A percentile compares a stretch with the other conserved stretches of the same genome.
These are phyloP conservation scores for Xylariaceae sp. DNA, from an alignment of 2,329 filamentous ascomycete species.

Conservation along the genomic window DNA sequence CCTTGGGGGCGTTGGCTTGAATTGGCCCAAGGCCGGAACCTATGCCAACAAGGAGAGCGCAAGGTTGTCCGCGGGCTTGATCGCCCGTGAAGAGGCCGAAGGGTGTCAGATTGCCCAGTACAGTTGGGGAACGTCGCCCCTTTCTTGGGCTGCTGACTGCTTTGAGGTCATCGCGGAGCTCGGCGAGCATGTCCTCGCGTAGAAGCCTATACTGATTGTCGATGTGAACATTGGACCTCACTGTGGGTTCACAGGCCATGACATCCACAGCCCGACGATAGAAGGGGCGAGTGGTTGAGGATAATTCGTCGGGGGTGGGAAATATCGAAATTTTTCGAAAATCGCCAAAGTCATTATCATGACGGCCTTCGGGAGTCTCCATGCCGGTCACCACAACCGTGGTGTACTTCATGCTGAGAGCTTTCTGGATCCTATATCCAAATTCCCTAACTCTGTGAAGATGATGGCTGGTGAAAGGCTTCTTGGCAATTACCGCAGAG, in stretches of 20 bases:
- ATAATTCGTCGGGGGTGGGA: slow-evolving; percentile 65
- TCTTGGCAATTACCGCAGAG: no score
- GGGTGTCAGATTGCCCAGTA: slow-evolving; percentile 35
- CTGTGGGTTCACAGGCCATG: slow-evolving; percentile 33
- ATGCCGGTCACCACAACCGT: no score
- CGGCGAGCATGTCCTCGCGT: slow-evolving; percentile 67
- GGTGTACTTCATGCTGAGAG: no score
- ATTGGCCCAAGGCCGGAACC: slow-evolving; percentile 44
- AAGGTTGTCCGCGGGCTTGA: slow-evolving; percentile 27
- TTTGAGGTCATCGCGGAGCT: slow-evolving; percentile 55
- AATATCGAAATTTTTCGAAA: slow-evolving; percentile 60
- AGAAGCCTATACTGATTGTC: slow-evolving; percentile 71
- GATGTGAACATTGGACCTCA: slow-evolving; percentile 49
- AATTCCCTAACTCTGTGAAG: no score
- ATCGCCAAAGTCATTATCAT: slow-evolving; percentile 68
- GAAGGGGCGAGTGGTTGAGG: slow-evolving; percentile 50
- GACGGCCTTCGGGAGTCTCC: slow-evolving; percentile 46
- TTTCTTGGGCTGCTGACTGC: slow-evolving; percentile 43
- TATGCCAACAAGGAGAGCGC: slow-evolving; percentile 40
- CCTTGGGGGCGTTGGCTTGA: slow-evolving; percentile 19
- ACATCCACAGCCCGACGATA: slow-evolving; percentile 53
- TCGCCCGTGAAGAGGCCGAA: slow-evolving; percentile 36
- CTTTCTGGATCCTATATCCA: no score
- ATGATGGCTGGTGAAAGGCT: no score
- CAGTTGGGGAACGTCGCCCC: slow-evolving; percentile 37